Evolutionary conservation across 1,139 yeast species (phyloP), one percentile per base, ranked within the genome.

Genomic region (Ashbya aceris): DNA sequence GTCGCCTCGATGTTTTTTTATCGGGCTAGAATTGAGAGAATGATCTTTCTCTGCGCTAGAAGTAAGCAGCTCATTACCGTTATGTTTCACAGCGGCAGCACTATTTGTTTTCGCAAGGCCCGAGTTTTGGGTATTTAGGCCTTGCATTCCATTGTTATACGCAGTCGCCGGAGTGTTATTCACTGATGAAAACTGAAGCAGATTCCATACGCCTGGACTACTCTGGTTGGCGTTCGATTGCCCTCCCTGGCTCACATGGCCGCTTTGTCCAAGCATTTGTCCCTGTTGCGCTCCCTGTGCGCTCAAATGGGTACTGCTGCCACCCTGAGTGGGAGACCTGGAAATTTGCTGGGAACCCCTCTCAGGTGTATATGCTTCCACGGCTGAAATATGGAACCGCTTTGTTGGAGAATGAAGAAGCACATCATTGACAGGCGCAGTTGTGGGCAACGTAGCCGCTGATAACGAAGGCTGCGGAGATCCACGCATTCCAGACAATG

Each of bases 311-410:
- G 11, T 8, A 20, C 14, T 23, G 8, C 29, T 23, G 14, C 29
- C 37, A 4, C 29, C 11, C 6, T 34, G 27, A 23, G 14, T 14
- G 12, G 61, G 61, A 2, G 61, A 55, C 32, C 48, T 49, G 23
- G 46, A 54, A 45, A 54, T 61, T 35, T 62, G 62, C 38, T 70
- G 68, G 26, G 76, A 70, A 1, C 91, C 91, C 39, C 93, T 65
- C 52, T 83, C 93, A 1, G 94, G 93, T 0, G 94, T 83, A 53
- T 80, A 83, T 1, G 93, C 91, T 58, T 83, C 93, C 46, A 80
- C 66, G 7, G 85, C 84, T 27, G 76, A 69, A 12, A 77, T 71
- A 38, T 66, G 67, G 46, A 65, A 67, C 41, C 76, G 76, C 54
- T 76, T 80, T 23, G 58, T 60, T 31, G 65, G 76, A 9, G 64